Evolutionary conservation across 2,329 filamentous ascomycete species (phyloP), one percentile per base, ranked within the genome.

Genomic region (Monilinia aucupariae): DNA sequence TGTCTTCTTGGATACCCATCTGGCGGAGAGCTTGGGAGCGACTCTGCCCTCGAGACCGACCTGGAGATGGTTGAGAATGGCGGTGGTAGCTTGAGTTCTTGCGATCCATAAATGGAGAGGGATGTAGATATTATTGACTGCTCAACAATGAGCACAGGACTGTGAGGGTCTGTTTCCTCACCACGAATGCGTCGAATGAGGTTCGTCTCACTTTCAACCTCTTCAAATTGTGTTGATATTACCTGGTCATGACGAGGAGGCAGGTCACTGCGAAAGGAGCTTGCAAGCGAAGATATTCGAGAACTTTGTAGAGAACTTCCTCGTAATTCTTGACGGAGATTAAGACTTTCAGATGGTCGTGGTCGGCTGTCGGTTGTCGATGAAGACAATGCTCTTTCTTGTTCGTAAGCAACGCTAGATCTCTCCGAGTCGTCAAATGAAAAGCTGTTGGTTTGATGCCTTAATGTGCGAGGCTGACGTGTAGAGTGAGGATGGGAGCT

Each of bases 401-500:
- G 70, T 43, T 73, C 72, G 61, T 71, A 70, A 34, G 69, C 69
- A 53, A 67, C 68, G 64, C 71, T 73, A 20, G 71, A 68, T 64
- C 68, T 67, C 61, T 74, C 73, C 4, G 72, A 73, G 15, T 68
- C 69, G 39, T 72, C 71, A 37, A 71, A 72, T n/a, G 74, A 74
- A 62, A 74, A 75, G 54, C 71, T 75, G 39, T 74, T 71, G 17
- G 71, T 74, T 61, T 75, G 74, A 58, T 72, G 74, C 64, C 72
- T 71, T 43, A 74, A 72, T 15, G 52, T 66, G 17, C 68, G 72
- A 20, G 65, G 66, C 17, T 59, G 45, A 41, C 48, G 54, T 22
- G 39, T 50, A 43, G 65, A 53, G 12, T 37, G 59, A 62, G 49
- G 27, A 13, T 64, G 59, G 30, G 65, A 64, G 51, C 71, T 66